Evolutionary conservation across 352 stramenopile species (phyloP), one percentile per base, ranked within the genome.

Genomic region (Blastocystis hominis): DNA sequence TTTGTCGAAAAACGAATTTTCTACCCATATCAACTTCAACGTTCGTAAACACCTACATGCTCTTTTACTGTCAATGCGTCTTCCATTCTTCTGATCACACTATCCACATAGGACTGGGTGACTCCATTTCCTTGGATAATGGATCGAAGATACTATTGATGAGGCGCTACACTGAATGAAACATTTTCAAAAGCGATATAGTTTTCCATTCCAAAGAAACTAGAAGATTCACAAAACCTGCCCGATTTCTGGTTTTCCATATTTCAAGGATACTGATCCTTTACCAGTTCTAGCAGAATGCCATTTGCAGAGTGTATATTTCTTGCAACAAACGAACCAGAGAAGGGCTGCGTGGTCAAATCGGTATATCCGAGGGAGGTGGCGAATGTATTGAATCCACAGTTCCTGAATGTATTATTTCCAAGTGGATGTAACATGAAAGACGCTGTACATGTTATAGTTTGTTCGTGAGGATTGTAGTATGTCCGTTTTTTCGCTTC

Each of bases 301-400:
- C n/a, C 17, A 53, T 84, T 84, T 66, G 72, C 55, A 20, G 72
- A 84, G 47, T 68, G 72, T 50, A 53, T 44, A 17, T 84, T 84
- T 47, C 15, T 84, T 20, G 72, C 56, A 15, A 84, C 30, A 42
- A 34, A 47, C n/a, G 24, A 68, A 36, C 50, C 50, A n/a, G 38
- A 53, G 17, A 47, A 1, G 7, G 72, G 72, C 24, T 64, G 53
- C 46, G 40, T 20, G 7, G 30, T 84, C n/a, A 64, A 54, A 34
- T 69, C 50, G 20, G 68, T 84, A 46, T 84, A 84, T 84, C 72
- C 72, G 40, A 40, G 24, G 44, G 50, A 84, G 13, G 36, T 36
- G 44, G 17, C 50, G 24, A 34, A 53, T 47, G 20, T 77, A 54
- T 10, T 77, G 38, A 34, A 53, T 3, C 46, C 44, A 59, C 20